Conservation (phyloP, 768 basidiomycete genomes). For the Lactifluus hygrophoroides region DNA sequence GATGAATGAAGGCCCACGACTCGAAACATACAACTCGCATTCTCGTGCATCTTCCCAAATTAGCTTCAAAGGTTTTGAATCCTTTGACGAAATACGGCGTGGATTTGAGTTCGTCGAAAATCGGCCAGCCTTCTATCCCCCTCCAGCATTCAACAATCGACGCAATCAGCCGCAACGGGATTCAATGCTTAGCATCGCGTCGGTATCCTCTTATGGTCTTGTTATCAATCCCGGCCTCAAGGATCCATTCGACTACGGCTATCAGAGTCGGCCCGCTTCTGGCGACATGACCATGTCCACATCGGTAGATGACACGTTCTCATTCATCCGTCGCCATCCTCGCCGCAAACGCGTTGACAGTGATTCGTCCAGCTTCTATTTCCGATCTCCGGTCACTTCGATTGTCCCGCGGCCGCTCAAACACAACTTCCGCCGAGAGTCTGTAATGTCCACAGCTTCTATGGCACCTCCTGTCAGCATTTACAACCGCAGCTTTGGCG, state of each 20-base stretch:
- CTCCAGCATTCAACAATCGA: slow-evolving; percentile 31
- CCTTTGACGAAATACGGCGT: slow-evolving; percentile 70
- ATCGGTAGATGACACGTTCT: slow-evolving; percentile 63
- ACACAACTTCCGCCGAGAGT: slow-evolving; percentile 55
- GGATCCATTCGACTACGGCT: slow-evolving; percentile 69
- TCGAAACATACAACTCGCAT: slow-evolving; percentile 23
- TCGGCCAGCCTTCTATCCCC: slow-evolving; percentile 60
- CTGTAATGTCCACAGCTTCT: slow-evolving; percentile 40
- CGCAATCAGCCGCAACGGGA: slow-evolving; percentile 42
- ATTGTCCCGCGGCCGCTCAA: slow-evolving; percentile 27
- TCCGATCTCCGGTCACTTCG: slow-evolving; percentile 35
- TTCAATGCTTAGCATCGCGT: slow-evolving; percentile 65
- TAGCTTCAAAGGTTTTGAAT: slow-evolving; percentile 66
- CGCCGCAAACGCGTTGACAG: slow-evolving; percentile 56
- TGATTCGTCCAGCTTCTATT: slow-evolving; percentile 73
- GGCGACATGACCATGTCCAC: slow-evolving; percentile 41
- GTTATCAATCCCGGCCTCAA: slow-evolving; percentile 50
- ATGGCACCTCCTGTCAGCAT: slow-evolving; percentile 60
- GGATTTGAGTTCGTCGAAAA: slow-evolving; percentile 65
- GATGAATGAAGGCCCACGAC: slow-evolving; percentile 23
- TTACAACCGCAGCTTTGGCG: slow-evolving; percentile 58
- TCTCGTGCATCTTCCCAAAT: slow-evolving; percentile 38
- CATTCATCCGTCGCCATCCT: slow-evolving; percentile 38
- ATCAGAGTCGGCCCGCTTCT: slow-evolving; percentile 46
- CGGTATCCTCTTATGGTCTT: slow-evolving; percentile 69